A percentile compares a stretch with the other conserved stretches of the same genome.
Evolutionary conservation across 2,329 filamentous ascomycete genomes (phyloP).

Genomic region (Colletotrichum musicola): DNA sequence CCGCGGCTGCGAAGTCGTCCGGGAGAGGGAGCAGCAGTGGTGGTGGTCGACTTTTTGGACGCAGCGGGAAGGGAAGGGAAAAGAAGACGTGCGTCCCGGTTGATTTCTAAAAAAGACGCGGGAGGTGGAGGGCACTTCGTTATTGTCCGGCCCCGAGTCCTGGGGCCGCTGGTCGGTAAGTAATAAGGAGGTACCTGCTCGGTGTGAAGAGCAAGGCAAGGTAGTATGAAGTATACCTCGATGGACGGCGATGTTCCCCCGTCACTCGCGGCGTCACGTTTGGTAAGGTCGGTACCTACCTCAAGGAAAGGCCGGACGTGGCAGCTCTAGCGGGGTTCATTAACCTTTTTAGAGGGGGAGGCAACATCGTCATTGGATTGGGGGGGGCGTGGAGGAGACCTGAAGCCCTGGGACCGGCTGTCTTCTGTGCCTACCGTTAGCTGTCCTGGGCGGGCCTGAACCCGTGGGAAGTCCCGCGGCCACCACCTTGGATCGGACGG

Average conservation of each 20-base stretch:
- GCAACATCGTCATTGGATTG: constrained; percentile 36
- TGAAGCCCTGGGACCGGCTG: neutral
- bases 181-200: neutral
- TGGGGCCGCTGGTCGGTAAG: constrained; percentile 21
- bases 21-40: neutral
- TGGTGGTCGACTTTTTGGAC: constrained; percentile 3
- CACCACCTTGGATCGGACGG: constrained; percentile 26
- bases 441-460: constrained; percentile 10
- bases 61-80: constrained; percentile 6
- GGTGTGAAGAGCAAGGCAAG: neutral
- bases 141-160: constrained; percentile 12
- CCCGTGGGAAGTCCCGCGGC: constrained; percentile 28
- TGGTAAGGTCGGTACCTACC: neutral
- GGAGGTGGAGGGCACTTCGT: constrained; percentile 36
- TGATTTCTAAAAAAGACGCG: constrained; percentile 34
- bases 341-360: constrained; percentile 37
- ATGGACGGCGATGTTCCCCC: too few species aligned
- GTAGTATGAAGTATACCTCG: neutral
- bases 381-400: neutral
- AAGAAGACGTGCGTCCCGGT: constrained; percentile 10
- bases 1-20: constrained; percentile 5
- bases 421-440: neutral
- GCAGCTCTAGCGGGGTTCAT: constrained; percentile 38
- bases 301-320: constrained; percentile 37
- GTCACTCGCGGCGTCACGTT: too few species aligned